A percentile compares a stretch with the other conserved stretches of the same genome.
Conservation (phyloP, 768 basidiomycete species). For the Mycena pura region DNA sequence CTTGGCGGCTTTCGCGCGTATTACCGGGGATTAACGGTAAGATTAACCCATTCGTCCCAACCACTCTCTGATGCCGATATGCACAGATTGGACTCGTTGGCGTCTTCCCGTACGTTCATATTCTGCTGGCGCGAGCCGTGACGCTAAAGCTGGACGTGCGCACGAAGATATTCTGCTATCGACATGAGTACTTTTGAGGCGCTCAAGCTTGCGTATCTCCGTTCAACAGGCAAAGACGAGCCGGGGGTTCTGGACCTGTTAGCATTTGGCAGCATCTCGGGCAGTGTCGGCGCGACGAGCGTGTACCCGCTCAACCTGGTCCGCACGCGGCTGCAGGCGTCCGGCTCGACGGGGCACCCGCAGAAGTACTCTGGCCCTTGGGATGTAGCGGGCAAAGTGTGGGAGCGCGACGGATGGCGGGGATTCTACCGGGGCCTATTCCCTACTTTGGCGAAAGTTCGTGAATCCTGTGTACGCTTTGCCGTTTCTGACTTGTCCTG, state of each 20-base stretch:
- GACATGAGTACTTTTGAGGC: conserved; percentile 99
- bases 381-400: conserved; percentile 85
- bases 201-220: conserved; percentile 87
- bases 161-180: conserved; percentile 93
- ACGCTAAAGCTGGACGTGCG: conserved; percentile 17
- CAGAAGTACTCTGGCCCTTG: conserved; percentile 86
- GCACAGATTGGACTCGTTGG: conserved; percentile 89
- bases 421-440: conserved; percentile 94
- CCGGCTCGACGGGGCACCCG: conserved; percentile 94
- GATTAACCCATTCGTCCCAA: conserved; percentile 37
- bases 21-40: conserved; percentile 88
- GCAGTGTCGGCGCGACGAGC: conserved; percentile 90
- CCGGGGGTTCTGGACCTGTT: conserved; percentile 87
- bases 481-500: conserved; percentile 6
- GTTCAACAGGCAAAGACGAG: conserved; percentile 87
- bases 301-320: conserved; percentile 94
- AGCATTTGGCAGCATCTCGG: conserved; percentile 91
- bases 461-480: background rate
- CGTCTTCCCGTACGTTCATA: conserved; percentile 82
- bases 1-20: conserved; percentile 83
- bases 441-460: conserved; percentile 90
- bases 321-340: conserved; percentile 93
- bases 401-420: conserved; percentile 86
- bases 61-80: background rate
- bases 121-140: no score